These are phyloP conservation scores for Phytopythium boreale DNA, from an alignment of 352 stramenopile species.

Conservation along the genomic window DNA sequence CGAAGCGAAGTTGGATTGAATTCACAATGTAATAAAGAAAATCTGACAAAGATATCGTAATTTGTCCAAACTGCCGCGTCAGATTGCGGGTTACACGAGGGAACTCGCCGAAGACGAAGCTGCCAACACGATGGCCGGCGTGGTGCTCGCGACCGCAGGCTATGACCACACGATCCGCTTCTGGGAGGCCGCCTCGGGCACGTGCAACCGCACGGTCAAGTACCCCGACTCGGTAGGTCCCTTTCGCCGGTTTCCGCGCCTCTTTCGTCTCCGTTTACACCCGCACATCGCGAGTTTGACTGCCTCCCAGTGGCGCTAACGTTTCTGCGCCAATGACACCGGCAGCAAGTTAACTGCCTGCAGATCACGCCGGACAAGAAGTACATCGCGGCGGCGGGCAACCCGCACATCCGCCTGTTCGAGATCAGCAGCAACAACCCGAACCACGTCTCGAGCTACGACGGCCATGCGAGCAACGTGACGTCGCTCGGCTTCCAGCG, in stretches of 20 bases:
- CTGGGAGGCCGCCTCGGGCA: slow-evolving; percentile 96
- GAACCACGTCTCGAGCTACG: slow-evolving; percentile 94
- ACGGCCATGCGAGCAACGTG: slow-evolving; percentile 96
- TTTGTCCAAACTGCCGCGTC: slow-evolving; percentile 5
- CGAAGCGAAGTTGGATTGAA: no score
- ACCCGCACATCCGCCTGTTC: slow-evolving; percentile 97
- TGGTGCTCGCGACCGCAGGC: slow-evolving; percentile 96
- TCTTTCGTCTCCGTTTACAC: background rate
- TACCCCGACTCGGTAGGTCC: slow-evolving; percentile 90
- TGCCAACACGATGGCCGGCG: slow-evolving; percentile 58
- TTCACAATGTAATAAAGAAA: no score
- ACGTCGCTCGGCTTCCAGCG: slow-evolving; percentile 97
- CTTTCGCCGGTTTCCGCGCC: slow-evolving; percentile 6
- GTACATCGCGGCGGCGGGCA: slow-evolving; percentile 96
- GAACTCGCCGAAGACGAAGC: background rate
- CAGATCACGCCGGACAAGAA: slow-evolving; percentile 97
- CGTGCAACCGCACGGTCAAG: slow-evolving; percentile 94
- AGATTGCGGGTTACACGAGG: slow-evolving; percentile 1
- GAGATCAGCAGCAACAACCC: slow-evolving; percentile 97
- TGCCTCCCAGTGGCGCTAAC: background rate
- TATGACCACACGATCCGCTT: slow-evolving; percentile 99
- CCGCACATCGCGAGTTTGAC: background rate
- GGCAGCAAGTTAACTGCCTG: slow-evolving; percentile 95
- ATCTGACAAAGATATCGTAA: slow-evolving; percentile 4
- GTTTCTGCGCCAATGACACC: background rate